Base-by-base conservation (phyloP, 805 yeast genomes). In the Candida coleopterorum region DNA sequence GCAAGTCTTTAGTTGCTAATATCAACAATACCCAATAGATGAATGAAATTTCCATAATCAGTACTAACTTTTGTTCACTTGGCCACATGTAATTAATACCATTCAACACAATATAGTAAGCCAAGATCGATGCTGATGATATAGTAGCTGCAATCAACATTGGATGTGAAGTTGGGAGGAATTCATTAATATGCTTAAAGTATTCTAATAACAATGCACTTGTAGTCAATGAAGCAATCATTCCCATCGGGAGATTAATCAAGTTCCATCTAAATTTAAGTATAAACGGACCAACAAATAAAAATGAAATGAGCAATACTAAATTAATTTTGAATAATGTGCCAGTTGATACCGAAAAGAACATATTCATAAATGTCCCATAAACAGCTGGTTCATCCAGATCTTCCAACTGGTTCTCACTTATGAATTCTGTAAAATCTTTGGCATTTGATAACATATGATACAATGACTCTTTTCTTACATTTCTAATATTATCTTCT, bases 371-470 rank as follows among this genome's bases (percentile, higher is more conserved):
- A 20, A 85, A 49, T 49, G 85, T 88, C 45, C 82, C 74, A 55
- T 64, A 88, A 1, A 79, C 73, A 0, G 93, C 85, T 25, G 48
- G 53, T 10, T 55, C 66, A 16, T 51, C 53, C 8, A 42, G 45
- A 38, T 63, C 54, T 32, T 60, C 68, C 12, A 64, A 48, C 32
- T 50, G 39, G 9, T 60, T 61, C 7, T 41, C 32, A 12, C 51
- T 53, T 1, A 87, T 48, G 15, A 68, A 64, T 2, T 51, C 47
- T 1, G 77, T 62, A 40, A 83, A 64, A 46, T 81, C 93, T 47
- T 83, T 57, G 0, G 94, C 67, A 36, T 76, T 79, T 4, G 80
- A 70, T 24, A 85, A 66, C 96, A 89, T 89, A 52, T 85, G 90
- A 81, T 90, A 84, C 31, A 89, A 60, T 0, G 95, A 81, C 29